phyloP scores from a whole-genome alignment of 805 yeast species.

The Lachancea sp. region DNA sequence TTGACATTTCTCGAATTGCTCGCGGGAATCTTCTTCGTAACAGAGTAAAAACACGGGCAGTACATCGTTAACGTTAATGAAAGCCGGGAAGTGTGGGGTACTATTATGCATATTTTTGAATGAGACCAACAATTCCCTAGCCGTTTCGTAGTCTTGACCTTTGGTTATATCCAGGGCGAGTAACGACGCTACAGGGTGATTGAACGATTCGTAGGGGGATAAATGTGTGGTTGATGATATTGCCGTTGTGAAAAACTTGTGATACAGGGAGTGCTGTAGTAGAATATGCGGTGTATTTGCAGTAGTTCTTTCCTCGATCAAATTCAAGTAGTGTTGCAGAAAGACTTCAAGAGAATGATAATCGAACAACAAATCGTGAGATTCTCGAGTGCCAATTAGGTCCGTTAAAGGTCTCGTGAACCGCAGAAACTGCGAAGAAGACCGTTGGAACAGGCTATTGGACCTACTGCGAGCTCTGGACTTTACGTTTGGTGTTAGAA shows the following conservation, averaged over 20 bases:
- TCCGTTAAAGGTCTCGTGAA: conserved; percentile 40
- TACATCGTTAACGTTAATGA: conserved; percentile 58
- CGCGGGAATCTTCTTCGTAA: conserved; percentile 41
- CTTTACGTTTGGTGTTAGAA: neutral
- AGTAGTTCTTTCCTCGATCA: conserved; percentile 23
- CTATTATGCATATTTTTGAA: conserved; percentile 40
- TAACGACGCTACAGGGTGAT: conserved; percentile 77
- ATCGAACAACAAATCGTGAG: conserved; percentile 27
- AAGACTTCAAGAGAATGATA: conserved; percentile 35
- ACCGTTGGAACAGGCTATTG: conserved; percentile 29
- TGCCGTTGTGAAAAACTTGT: conserved; percentile 48
- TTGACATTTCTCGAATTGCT: conserved; percentile 39
- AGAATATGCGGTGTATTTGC: conserved; percentile 26
- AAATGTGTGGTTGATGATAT: conserved; percentile 52
- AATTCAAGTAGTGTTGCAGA: conserved; percentile 29
- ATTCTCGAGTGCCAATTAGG: conserved; percentile 23
- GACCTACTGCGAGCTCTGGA: conserved; percentile 24
- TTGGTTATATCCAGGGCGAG: conserved; percentile 47
- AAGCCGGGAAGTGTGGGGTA: conserved; percentile 44
- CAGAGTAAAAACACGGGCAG: conserved; percentile 47
- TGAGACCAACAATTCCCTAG: conserved; percentile 50
- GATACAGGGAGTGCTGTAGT: conserved; percentile 45
- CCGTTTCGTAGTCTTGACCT: conserved; percentile 38
- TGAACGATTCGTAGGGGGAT: conserved; percentile 76
- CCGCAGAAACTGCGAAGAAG: conserved; percentile 41